Conservation (phyloP, 2,329 filamentous ascomycete species). For the Raffaelea ambrosiae region DNA sequence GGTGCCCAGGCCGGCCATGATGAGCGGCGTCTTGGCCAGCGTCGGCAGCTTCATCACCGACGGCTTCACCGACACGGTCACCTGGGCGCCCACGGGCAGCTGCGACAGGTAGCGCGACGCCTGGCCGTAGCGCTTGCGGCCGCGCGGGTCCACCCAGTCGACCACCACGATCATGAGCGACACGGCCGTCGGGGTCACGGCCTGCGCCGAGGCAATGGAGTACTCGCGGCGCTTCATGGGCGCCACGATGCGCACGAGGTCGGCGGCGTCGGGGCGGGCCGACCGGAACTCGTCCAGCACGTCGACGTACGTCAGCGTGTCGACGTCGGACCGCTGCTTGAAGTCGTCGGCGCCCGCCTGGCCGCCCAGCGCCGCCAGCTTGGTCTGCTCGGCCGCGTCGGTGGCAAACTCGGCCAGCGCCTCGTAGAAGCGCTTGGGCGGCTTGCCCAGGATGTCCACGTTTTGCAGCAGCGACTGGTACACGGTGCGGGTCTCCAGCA, state of each 20-base stretch:
- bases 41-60: slow-evolving; percentile 98
- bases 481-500: slow-evolving; percentile 81
- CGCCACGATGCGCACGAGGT: slow-evolving; percentile 77
- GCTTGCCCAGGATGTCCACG: slow-evolving; percentile 92
- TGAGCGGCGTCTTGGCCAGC: slow-evolving; percentile 81
- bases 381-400: slow-evolving; percentile 73
- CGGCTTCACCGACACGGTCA: slow-evolving; percentile 93
- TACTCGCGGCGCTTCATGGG: slow-evolving; percentile 97
- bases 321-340: slow-evolving; percentile 84
- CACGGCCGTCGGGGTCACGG: slow-evolving; percentile 83
- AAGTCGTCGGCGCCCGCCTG: slow-evolving; percentile 80
- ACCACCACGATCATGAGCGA: slow-evolving; percentile 96
- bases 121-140: slow-evolving; percentile 84
- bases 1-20: slow-evolving; percentile 98
- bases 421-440: slow-evolving; percentile 97
- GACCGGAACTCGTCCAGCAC: slow-evolving; percentile 83
- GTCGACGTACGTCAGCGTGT: slow-evolving; percentile 86
- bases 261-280: slow-evolving; percentile 79
- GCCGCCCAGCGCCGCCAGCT: slow-evolving; percentile 67
- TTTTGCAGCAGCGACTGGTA: slow-evolving; percentile 90
- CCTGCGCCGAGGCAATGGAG: slow-evolving; percentile 96
- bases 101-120: slow-evolving; percentile 82
- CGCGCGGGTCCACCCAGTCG: slow-evolving; percentile 82
- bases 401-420: slow-evolving; percentile 75
- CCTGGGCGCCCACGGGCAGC: slow-evolving; percentile 64